Evolutionary conservation across 257 asterid genomes (phyloP), one percentile per base, ranked within the genome.

Genomic region (Leptodermis oblonga): DNA sequence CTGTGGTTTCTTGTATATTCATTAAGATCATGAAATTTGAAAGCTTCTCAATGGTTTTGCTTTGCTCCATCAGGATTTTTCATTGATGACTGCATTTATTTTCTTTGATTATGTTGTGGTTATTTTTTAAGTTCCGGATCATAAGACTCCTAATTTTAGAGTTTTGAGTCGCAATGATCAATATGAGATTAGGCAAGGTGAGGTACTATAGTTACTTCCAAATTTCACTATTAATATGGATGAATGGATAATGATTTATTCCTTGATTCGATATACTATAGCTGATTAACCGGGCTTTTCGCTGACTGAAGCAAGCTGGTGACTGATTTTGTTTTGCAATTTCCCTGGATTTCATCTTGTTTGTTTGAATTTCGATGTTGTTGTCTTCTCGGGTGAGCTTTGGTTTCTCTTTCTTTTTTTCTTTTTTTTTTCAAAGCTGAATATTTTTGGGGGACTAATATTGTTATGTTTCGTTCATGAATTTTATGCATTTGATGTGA

Each of bases 181-280:
- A 74, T 92, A 89, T 58, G 98, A 92, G 82, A 88, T 90, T 61
- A 80, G 98, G 73, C 79, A 90, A 82, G 95, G 89, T 4, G 90
- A 89, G 97, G 97, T 92, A 79, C 62, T 7, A n/a, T 20, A 17
- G 20, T 62, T 37, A n/a, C 39, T 65, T 55, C 22, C 36, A 51
- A 31, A 2, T 11, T 55, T 43, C 23, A 28, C 34, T 37, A 30
- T 55, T 20, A 4, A 17, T 23, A 13, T 37, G 25, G n/a, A 33
- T 33, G 37, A 14, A 1, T 22, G n/a, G 22, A 22, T 28, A 37
- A 30, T 59, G 20, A 22, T 52, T 59, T 59, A 59, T 12, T 8
- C 39, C 18, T 30, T 20, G 42, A 22, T 30, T 30, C 8, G 49
- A 58, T 60, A 18, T 60, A 59, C 15, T 59, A 23, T 33, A 18